Base-by-base conservation (phyloP, 352 stramenopile genomes). In the Aphanomyces stellatus region DNA sequence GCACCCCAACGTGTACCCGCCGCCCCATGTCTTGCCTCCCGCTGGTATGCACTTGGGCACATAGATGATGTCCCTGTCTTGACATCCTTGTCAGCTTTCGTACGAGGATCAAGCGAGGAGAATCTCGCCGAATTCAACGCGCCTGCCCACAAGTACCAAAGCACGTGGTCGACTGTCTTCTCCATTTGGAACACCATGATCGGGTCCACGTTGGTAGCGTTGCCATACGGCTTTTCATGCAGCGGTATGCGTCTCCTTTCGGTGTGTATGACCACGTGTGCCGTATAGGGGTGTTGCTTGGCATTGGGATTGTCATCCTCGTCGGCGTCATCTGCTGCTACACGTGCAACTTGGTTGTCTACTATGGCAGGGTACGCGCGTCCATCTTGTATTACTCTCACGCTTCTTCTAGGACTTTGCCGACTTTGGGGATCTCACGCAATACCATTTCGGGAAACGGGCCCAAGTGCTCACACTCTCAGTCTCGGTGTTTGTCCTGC, bases 171-270 rank as follows among this genome's bases (percentile, higher is more conserved):
- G 33, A 71, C 65, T 4, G 53, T 71, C n/a, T 62, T 63, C n/a
- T 64, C 65, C 4, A 71, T 71, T 17, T 53, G 62, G 48, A 71
- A 71, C 51, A 71, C 65, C 11, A 71, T 71, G 65, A 71, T 71
- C 24, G 65, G 65, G 8, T 68, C 65, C 2, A 67, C 65, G 13
- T 49, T 71, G 28, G 65, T 71, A 19, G 57, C 65, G 15, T 37
- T 71, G 6, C 65, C 65, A 13, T 60, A 60, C 22, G 37, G 41
- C 34, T 71, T 68, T 31, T 64, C 55, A 49, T 64, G 55, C 55
- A 64, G 55, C 27, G 55, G 55, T 64, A 46, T 17, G 2, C 33
- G 15, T 37, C 7, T 17, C 15, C 10, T 53, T 10, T 30, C 24
- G 11, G 1, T 22, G 24, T 15, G 24, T 53, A 22, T 28, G 46